phyloP scores from a whole-genome alignment of 306 rosid species.

The barrel medic (Medicago truncatula) region MtrunA17r5.0-ANR NC_053043.1:31949501-31950000 shows the following conservation, averaged over 20 bases:
- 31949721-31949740: slow-evolving; percentile 53
- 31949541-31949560: background rate
- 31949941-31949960: slow-evolving; percentile 56
- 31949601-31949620: background rate
- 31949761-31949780: slow-evolving; percentile 76
- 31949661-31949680: slow-evolving; percentile 52
- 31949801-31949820: slow-evolving; percentile 65
- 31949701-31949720: slow-evolving; percentile 59
- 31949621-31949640: background rate
- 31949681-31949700: slow-evolving; percentile 53
- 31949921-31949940: slow-evolving; percentile 74
- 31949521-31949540: slow-evolving; percentile 1
- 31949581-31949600: slow-evolving; percentile 4
- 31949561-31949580: background rate
- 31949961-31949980: slow-evolving; percentile 58
- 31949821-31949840: slow-evolving; percentile 65
- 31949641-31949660: background rate
- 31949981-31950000: slow-evolving; percentile 55
- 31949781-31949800: slow-evolving; percentile 64
- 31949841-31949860: slow-evolving; percentile 62
- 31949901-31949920: slow-evolving; percentile 67
- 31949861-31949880: slow-evolving; percentile 53
- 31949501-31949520: background rate
- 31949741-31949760: slow-evolving; percentile 59
- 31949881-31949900: slow-evolving; percentile 77